Evolutionary conservation across 1,284 basidiomycete species (phyloP).

Genomic region (Porphyrellus sp.): DNA sequence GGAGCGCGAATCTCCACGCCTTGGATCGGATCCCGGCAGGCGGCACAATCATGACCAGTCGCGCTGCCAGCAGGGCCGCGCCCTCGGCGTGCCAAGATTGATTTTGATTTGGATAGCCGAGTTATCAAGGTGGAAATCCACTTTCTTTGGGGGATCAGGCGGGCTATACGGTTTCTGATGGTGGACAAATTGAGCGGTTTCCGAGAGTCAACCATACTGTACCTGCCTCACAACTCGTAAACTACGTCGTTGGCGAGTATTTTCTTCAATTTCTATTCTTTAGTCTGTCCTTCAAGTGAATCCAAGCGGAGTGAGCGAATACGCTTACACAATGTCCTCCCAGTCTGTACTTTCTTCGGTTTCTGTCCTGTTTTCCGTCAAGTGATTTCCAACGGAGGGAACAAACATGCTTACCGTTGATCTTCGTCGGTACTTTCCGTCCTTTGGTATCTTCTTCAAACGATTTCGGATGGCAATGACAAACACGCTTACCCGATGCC

Average conservation of each 20-base stretch:
- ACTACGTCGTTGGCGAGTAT: neutral
- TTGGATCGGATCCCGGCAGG: constrained; percentile 16
- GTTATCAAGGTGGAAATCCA: neutral
- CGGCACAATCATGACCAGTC: constrained; percentile 36
- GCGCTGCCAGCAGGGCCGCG: constrained; percentile 9
- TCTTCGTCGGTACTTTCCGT: neutral
- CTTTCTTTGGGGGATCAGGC: constrained; percentile 1
- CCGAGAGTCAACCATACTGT: neutral
- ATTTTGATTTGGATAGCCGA: neutral
- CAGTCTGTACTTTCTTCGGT: neutral
- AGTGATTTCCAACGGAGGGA: neutral
- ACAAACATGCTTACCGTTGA: neutral
- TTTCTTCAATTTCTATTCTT: neutral
- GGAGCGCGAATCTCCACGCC: neutral
- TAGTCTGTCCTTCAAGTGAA: neutral
- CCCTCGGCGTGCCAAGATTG: neutral
- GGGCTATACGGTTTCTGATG: neutral
- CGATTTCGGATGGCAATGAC: neutral
- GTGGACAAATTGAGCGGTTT: neutral
- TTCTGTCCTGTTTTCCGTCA: neutral
- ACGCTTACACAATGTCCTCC: neutral
- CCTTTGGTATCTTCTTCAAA: neutral
- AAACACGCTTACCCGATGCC: neutral
- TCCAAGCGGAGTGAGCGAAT: neutral
- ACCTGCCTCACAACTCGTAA: constrained; percentile 10